Evolutionary conservation across 768 basidiomycete species (phyloP).

Genomic region (Mycena epipterygia): DNA sequence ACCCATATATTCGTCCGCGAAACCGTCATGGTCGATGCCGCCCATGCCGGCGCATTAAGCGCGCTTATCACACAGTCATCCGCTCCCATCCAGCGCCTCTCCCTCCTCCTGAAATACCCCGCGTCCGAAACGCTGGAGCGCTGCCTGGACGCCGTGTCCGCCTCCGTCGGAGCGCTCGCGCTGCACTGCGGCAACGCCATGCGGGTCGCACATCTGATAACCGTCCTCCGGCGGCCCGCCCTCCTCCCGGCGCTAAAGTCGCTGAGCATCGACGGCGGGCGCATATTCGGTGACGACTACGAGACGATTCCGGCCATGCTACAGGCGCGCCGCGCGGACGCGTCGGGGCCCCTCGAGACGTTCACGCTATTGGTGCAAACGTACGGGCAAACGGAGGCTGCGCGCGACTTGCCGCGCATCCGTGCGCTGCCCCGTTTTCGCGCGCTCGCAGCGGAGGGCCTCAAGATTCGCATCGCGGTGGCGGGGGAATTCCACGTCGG

Average conservation of each 20-base stretch:
- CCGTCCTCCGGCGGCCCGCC: background rate
- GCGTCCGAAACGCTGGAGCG: background rate
- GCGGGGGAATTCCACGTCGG: conserved; percentile 23
- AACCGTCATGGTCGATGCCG: background rate
- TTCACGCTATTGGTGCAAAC: conserved; percentile 22
- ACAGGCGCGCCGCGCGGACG: background rate
- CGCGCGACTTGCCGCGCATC: conserved; percentile 15
- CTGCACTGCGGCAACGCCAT: conserved; percentile 26
- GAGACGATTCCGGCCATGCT: conserved; percentile 3
- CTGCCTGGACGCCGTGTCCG: conserved; percentile 4
- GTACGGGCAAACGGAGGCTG: conserved; percentile 19
- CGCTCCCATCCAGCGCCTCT: conserved; percentile 1
- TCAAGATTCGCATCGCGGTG: conserved; percentile 16
- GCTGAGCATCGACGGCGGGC: conserved; percentile 18
- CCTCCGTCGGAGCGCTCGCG: background rate
- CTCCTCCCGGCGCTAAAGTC: background rate
- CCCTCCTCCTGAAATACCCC: conserved; percentile 18
- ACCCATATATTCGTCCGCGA: conserved; percentile 16
- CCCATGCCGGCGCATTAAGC: background rate
- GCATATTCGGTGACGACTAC: conserved; percentile 20
- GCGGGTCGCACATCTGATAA: background rate
- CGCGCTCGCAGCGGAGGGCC: conserved; percentile 14
- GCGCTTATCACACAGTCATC: background rate
- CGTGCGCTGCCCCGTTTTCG: conserved; percentile 2
- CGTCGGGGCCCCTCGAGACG: background rate